These are phyloP conservation scores for Acer saccharum DNA, from an alignment of 345 rosid genomes.

Conservation along the genomic window DNA sequence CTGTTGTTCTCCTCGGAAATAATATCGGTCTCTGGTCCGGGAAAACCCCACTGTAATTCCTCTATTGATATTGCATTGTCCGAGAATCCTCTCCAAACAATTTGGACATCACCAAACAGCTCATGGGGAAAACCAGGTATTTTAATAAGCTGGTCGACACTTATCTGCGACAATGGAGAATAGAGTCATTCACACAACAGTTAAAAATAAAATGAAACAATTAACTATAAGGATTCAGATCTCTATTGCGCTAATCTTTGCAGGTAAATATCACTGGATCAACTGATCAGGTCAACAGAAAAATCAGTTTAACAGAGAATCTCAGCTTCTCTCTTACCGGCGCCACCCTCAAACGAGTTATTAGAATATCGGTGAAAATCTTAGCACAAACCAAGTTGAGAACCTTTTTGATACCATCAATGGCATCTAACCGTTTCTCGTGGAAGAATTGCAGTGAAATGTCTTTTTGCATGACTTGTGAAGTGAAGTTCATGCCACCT, in stretches of 20 bases:
- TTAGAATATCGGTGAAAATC: constrained; percentile 38
- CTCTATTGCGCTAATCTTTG: no score
- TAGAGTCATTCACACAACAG: no score
- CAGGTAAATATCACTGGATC: no score
- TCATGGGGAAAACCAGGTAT: constrained; percentile 52
- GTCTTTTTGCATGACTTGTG: constrained; percentile 29
- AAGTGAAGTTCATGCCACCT: constrained; percentile 28
- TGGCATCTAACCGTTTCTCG: constrained; percentile 35
- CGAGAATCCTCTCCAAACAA: constrained; percentile 21
- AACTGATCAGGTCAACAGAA: no score
- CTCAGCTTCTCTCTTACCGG: no score
- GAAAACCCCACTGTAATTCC: constrained; percentile 38
- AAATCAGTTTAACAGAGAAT: no score
- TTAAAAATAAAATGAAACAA: no score
- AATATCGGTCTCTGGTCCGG: constrained; percentile 23
- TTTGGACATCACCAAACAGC: constrained; percentile 32
- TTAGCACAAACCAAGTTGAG: constrained; percentile 39
- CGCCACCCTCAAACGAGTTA: no score
- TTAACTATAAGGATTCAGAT: no score
- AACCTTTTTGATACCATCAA: constrained; percentile 39
- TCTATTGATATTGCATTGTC: constrained; percentile 18
- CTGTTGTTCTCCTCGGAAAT: no score
- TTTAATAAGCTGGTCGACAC: constrained; percentile 10
- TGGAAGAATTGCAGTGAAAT: constrained; percentile 33
- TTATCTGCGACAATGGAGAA: neutral